These are phyloP conservation scores for Crithidia fasciculata DNA, from an alignment of 208 protist genomes.

Conservation along the genomic window DNA sequence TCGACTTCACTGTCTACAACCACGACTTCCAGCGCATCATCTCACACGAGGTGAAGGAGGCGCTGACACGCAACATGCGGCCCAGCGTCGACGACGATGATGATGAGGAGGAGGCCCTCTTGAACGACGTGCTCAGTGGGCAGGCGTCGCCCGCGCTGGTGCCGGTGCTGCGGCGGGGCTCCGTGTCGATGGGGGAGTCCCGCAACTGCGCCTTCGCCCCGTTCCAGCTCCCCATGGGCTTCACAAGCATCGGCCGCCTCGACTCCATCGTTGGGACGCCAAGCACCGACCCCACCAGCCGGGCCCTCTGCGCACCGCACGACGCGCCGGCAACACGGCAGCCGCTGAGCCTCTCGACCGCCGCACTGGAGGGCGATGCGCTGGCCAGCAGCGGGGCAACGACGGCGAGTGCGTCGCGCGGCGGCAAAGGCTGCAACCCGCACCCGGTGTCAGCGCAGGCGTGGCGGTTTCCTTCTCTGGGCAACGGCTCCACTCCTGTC, in stretches of 20 bases:
- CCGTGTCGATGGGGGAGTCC: background rate
- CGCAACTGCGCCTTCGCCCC: constrained; percentile 18
- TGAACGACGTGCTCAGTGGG: constrained; percentile 19
- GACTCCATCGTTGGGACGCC: constrained; percentile 10
- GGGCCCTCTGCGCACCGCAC: background rate
- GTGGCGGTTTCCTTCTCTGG: constrained; percentile 49
- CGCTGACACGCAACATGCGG: constrained; percentile 36
- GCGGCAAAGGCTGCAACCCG: background rate
- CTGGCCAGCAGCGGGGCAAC: background rate
- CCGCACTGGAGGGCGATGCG: constrained; percentile 3
- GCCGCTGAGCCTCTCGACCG: constrained; percentile 15
- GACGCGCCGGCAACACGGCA: background rate
- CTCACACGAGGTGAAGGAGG: constrained; percentile 38
- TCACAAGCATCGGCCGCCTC: constrained; percentile 14
- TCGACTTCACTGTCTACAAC: constrained; percentile 34
- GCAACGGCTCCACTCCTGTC: constrained; percentile 14
- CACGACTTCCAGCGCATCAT: constrained; percentile 56
- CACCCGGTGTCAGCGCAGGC: constrained; percentile 35
- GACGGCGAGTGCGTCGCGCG: background rate
- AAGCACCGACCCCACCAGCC: background rate
- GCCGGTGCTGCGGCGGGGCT: constrained; percentile 6
- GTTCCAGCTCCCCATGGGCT: constrained; percentile 17
- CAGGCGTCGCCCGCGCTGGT: constrained; percentile 5
- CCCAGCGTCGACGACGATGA: constrained; percentile 40
- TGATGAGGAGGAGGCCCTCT: constrained; percentile 17